These are phyloP conservation scores for Psidium friedrichsthalianum DNA, from an alignment of 345 rosid genomes.

Conservation along the genomic window DNA sequence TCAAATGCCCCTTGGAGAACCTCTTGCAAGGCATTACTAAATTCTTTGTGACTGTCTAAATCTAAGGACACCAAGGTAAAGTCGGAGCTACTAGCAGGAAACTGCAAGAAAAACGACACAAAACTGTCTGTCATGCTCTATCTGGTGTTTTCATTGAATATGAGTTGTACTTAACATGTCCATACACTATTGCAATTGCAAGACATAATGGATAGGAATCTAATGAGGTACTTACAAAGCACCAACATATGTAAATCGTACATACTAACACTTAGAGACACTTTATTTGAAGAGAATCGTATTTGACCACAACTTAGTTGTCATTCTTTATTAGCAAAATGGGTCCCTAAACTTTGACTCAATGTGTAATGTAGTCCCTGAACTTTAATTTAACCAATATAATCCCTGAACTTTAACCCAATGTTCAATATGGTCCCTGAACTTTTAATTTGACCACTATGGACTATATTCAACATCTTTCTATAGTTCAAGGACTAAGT, in stretches of 20 bases:
- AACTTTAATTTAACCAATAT: too few relatives aligned
- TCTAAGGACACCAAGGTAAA: constrained; percentile 43
- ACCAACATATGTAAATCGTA: background rate
- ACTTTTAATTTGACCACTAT: too few relatives aligned
- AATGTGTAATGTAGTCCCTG: too few relatives aligned
- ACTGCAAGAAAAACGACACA: constrained; percentile 44
- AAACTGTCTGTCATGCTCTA: background rate
- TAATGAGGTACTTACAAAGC: background rate
- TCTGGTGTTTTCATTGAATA: background rate
- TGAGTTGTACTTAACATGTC: background rate
- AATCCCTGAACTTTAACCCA: too few relatives aligned
- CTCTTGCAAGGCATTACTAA: constrained; percentile 38
- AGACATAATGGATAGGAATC: background rate
- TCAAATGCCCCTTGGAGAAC: constrained; percentile 45
- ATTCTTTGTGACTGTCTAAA: constrained; percentile 50
- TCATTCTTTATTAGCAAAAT: background rate
- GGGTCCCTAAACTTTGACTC: too few relatives aligned
- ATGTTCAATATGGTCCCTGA: too few relatives aligned
- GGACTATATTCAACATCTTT: too few relatives aligned
- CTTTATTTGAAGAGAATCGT: background rate
- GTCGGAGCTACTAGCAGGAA: constrained; percentile 53
- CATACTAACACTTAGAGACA: background rate
- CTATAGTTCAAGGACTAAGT: too few relatives aligned
- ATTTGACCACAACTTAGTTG: background rate
- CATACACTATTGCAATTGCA: background rate